Base-by-base conservation (phyloP, 805 yeast genomes). In the Cyberlindnera petersonii region DNA sequence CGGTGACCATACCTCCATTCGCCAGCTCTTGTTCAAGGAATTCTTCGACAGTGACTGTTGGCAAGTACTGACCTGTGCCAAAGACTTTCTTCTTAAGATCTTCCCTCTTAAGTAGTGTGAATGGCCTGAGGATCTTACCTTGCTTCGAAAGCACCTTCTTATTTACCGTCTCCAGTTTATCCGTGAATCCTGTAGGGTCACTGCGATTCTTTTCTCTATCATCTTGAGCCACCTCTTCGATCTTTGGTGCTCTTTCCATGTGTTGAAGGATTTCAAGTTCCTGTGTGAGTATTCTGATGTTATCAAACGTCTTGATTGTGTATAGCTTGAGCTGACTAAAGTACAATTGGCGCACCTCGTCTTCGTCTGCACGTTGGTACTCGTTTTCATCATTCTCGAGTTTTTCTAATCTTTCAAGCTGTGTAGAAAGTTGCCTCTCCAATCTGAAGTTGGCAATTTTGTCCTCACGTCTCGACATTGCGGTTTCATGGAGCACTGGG, bases 41-140 rank as follows among this genome's bases (percentile, higher is more conserved):
- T 51, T 93, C 97, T 48, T 93, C 98, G 0, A 93, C 88, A 0
- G 95, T 69, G 93, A 93, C 86, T 0, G 97, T 86, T 3, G 98
- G 98, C 21, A 91, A 69, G 19, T 73, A 78, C 61, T 93, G 97
- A 1, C 97, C 98, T 3, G 94, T 86, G 2, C 97, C 96, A 50
- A 75, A 78, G 0, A 89, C 96, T 51, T 80, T 75, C 23, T 69
- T 64, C 41, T 72, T 67, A 14, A 86, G 48, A 32, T 80, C 75
- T 26, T 76, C 77, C 43, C 77, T 71, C 9, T 81, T 66, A 11
- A 78, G 76, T 14, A 91, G 71, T 0, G 91, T 84, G 60, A 91
- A 93, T 9, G 97, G 97, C 50, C 83, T 74, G 23, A 85, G 60
- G 6, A 91, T 82, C 58, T 82, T 83, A 3, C 98, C 98, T 27